A percentile compares a stretch with the other conserved stretches of the same genome.
Conservation (phyloP, 2,329 filamentous ascomycete genomes). For the Xylariaceae sp. region DNA sequence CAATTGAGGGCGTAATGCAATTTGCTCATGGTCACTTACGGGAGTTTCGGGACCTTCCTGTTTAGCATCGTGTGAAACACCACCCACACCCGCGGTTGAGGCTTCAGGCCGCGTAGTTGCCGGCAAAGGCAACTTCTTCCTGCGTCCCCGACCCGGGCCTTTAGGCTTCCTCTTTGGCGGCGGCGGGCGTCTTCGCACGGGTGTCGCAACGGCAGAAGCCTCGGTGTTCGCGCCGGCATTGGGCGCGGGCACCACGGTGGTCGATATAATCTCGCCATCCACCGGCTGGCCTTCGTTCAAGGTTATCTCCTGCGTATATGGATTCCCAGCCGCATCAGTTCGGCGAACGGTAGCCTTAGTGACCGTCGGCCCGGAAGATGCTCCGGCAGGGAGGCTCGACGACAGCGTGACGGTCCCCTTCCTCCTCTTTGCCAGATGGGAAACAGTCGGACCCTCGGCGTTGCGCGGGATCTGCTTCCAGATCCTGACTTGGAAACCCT, state of each 20-base stretch:
- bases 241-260: conserved; percentile 57
- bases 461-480: conserved; percentile 67
- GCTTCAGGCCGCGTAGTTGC: conserved; percentile 38
- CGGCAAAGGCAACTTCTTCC: conserved; percentile 64
- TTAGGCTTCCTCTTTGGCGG: conserved; percentile 82
- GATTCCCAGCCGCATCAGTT: conserved; percentile 76
- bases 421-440: conserved; percentile 63
- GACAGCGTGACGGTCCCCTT: conserved; percentile 63
- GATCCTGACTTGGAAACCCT: conserved; percentile 58
- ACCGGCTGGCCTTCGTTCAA: conserved; percentile 77
- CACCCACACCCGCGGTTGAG: conserved; percentile 42
- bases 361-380: conserved; percentile 58
- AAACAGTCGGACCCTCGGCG: conserved; percentile 54
- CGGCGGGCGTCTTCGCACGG: conserved; percentile 65
- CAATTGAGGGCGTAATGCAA: conserved; percentile 13
- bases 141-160: conserved; percentile 76
- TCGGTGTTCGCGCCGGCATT: conserved; percentile 58
- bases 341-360: conserved; percentile 80
- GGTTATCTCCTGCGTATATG: conserved; percentile 82
- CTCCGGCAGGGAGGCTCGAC: conserved; percentile 51
- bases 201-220: conserved; percentile 49
- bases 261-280: conserved; percentile 78
- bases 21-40: conserved; percentile 36
- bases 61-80: conserved; percentile 43
- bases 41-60: conserved; percentile 43